Conservation (phyloP, 2,329 filamentous ascomycete species). For the Colletotrichum higginsianum region DNA sequence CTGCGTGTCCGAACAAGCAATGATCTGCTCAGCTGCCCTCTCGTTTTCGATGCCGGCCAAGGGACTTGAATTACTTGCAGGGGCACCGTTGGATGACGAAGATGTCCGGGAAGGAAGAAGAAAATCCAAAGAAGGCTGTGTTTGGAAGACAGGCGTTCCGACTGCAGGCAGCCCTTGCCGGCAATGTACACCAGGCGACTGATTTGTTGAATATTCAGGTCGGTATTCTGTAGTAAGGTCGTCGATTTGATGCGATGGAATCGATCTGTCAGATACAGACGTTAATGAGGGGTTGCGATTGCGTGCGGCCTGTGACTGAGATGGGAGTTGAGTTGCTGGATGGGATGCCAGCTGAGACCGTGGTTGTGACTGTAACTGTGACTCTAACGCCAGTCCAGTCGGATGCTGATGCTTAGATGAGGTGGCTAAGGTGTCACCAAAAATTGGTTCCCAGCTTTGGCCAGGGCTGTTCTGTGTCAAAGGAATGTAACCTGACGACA, state of each 20-base stretch:
- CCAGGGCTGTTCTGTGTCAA: slow-evolving; percentile 15
- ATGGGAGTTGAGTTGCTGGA: slow-evolving; percentile 3
- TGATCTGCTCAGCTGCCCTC: neutral
- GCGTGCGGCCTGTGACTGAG: slow-evolving; percentile 8
- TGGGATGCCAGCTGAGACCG: slow-evolving; percentile 3
- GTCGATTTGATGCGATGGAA: slow-evolving; percentile 36
- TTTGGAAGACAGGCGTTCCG: slow-evolving; percentile 29
- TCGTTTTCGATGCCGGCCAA: neutral
- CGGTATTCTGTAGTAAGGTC: slow-evolving; percentile 7
- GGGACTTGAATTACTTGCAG: neutral
- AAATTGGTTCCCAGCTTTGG: neutral
- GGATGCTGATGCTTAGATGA: slow-evolving; percentile 4
- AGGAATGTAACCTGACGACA: neutral
- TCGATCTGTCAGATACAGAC: slow-evolving; percentile 19
- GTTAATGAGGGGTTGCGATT: slow-evolving; percentile 16
- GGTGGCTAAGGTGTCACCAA: neutral
- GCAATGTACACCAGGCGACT: neutral
- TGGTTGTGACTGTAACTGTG: neutral
- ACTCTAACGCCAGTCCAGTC: too few relatives aligned
- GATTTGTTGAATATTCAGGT: slow-evolving; percentile 4
- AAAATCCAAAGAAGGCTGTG: slow-evolving; percentile 33
- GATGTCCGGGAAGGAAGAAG: slow-evolving; percentile 5
- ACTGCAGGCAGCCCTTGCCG: slow-evolving; percentile 12
- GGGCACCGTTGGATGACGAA: neutral
- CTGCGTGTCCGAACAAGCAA: slow-evolving; percentile 32